These are phyloP conservation scores for Cordyceps cateniannulata DNA, from an alignment of 2,329 filamentous ascomycete species.

Conservation along the genomic window DNA sequence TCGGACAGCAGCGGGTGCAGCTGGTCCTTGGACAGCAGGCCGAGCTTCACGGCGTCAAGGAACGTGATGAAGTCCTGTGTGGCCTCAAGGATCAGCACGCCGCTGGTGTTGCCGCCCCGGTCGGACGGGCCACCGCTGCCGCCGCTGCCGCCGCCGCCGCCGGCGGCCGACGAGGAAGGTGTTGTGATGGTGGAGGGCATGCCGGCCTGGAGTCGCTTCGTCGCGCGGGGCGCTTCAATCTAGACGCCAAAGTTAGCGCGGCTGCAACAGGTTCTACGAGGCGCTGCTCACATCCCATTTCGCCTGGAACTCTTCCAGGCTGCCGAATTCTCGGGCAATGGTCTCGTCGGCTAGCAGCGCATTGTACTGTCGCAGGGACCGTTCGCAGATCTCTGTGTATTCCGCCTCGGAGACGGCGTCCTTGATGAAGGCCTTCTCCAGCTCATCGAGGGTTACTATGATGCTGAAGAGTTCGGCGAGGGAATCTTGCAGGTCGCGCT, in stretches of 20 bases:
- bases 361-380: slow-evolving; percentile 93
- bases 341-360: slow-evolving; percentile 85
- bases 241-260: slow-evolving; percentile 31
- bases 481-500: slow-evolving; percentile 91
- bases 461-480: slow-evolving; percentile 97
- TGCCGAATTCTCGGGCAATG: slow-evolving; percentile 81
- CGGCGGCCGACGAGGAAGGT: slow-evolving; percentile 41
- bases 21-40: slow-evolving; percentile 88
- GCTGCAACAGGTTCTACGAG: background rate
- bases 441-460: slow-evolving; percentile 86
- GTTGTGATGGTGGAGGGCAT: slow-evolving; percentile 77
- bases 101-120: slow-evolving; percentile 41
- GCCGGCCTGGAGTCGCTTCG: slow-evolving; percentile 84
- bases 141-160: background rate
- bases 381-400: slow-evolving; percentile 93
- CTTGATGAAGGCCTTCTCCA: slow-evolving; percentile 94
- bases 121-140: slow-evolving; percentile 25
- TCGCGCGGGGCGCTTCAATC: slow-evolving; percentile 92
- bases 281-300: slow-evolving; percentile 71
- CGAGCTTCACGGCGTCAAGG: slow-evolving; percentile 87
- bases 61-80: slow-evolving; percentile 99
- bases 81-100: slow-evolving; percentile 73
- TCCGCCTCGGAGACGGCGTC: slow-evolving; percentile 87
- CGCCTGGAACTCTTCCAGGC: slow-evolving; percentile 83
- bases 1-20: slow-evolving; percentile 93